Base-by-base conservation (phyloP, 805 yeast genomes). In the Torulaspora maleeae region DNA sequence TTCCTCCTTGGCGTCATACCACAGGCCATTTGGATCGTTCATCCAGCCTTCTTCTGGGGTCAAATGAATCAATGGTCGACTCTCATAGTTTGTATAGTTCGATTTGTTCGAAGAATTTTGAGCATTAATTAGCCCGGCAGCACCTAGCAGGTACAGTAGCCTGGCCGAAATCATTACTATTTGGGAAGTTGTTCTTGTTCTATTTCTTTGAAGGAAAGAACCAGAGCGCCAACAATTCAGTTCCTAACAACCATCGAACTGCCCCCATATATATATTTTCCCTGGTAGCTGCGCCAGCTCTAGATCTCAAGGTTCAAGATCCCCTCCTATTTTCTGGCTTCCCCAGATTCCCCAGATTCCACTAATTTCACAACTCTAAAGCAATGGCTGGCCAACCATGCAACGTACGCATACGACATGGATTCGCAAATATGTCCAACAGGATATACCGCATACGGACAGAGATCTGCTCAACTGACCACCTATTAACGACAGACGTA, bases 11-110 rank as follows among this genome's bases (percentile, higher is more conserved):
- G 53, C 50, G 49, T 67, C 69, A 47, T 60, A 69, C 50, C 66
- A 59, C 38, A 69, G 51, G 5, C 75, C 75, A 47, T 70, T 70
- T n/a, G 75, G 75, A 49, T 71, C 75, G 51, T 71, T 71, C 71
- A 71, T 64, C 66, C 71, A 71, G 5, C 69, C 69, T 5, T 43
- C 36, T 5, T 52, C 46, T 1, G 75, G 73, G 3, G 73, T 54
- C 34, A 56, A 61, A 48, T 71, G 74, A 27, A 58, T 37, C 19
- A 52, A 39, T 4, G 60, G 59, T 29, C 55, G 51, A 16, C 48
- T 36, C n/a, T 34, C 37, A 28, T 16, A 32, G 12, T 16, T 16
- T 10, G 35, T 32, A 8, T 6, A n/a, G 34, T 30, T 30, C 2
- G 17, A 4, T 22, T 8, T 8, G 35, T 16, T 32, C 4, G 35